A percentile compares a stretch with the other conserved stretches of the same genome.
Conservation (phyloP, 2,329 filamentous ascomycete species). For the Penicillium sp. region DNA sequence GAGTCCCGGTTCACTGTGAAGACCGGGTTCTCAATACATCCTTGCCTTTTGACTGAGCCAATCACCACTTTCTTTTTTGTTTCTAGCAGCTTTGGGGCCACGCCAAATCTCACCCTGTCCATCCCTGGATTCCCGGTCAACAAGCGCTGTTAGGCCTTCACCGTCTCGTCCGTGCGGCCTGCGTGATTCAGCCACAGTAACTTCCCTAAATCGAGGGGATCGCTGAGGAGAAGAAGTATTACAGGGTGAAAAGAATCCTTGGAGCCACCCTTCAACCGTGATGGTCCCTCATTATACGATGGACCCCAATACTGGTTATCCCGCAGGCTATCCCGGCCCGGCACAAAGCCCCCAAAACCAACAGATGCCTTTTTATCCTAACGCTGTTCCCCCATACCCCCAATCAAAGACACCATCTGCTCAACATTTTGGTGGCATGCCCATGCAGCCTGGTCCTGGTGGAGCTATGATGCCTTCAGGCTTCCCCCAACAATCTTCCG, state of each 20-base stretch:
- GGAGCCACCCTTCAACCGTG: slow-evolving; percentile 1
- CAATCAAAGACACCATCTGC: slow-evolving; percentile 30
- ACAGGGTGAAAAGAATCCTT: slow-evolving; percentile 13
- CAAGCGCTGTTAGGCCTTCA: slow-evolving; percentile 5
- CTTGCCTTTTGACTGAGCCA: slow-evolving; percentile 18
- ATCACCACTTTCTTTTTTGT: slow-evolving; percentile 14
- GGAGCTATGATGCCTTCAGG: slow-evolving; percentile 41
- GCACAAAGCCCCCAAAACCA: slow-evolving; percentile 34
- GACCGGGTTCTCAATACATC: slow-evolving; percentile 16
- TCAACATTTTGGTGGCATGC: slow-evolving; percentile 35
- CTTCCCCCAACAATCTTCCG: slow-evolving; percentile 36
- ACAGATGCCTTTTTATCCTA: slow-evolving; percentile 37
- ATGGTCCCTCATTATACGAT: slow-evolving; percentile 19
- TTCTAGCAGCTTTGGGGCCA: slow-evolving; percentile 2
- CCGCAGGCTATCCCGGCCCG: slow-evolving; percentile 36
- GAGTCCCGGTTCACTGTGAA: slow-evolving; percentile 14
- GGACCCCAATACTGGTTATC: slow-evolving; percentile 27
- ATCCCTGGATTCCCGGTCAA: slow-evolving; percentile 22
- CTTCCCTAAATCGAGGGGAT: slow-evolving; percentile 11
- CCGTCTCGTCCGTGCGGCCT: slow-evolving; percentile 22
- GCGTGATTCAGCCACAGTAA: slow-evolving; percentile 16
- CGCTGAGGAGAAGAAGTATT: slow-evolving; percentile 6
- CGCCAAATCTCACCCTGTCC: neutral
- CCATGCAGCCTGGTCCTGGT: slow-evolving; percentile 36
- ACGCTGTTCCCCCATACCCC: slow-evolving; percentile 32